Percentiles rank a stretch among this genome's conserved stretches.
Conservation (phyloP, 305 asterid species). For the Fraxinus paxiana region DNA sequence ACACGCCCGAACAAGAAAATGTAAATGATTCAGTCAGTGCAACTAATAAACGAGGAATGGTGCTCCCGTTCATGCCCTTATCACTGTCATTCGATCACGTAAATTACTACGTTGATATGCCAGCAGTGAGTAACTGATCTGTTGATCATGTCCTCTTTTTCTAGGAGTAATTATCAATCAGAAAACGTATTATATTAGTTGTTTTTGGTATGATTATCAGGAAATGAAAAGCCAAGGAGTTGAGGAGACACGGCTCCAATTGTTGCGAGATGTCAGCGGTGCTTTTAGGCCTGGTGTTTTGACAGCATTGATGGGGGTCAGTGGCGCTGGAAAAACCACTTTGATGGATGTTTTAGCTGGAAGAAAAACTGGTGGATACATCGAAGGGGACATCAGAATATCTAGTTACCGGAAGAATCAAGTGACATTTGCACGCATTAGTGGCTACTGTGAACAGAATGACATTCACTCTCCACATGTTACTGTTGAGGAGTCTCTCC, state of each 20-base stretch:
- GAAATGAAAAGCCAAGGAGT: conserved; percentile 46
- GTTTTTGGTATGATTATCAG: conserved; percentile 19
- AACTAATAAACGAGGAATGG: conserved; percentile 42
- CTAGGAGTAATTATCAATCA: background rate
- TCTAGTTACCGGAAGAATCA: conserved; percentile 43
- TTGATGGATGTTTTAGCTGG: conserved; percentile 56
- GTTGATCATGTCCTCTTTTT: background rate
- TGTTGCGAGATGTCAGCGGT: conserved; percentile 43
- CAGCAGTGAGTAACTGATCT: conserved; percentile 35
- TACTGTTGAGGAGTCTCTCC: conserved; percentile 43
- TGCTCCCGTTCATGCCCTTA: conserved; percentile 48
- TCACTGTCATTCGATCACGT: conserved; percentile 44
- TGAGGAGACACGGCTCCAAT: conserved; percentile 34
- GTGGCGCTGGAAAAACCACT: conserved; percentile 56
- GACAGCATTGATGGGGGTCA: conserved; percentile 48
- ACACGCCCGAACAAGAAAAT: conserved; percentile 20
- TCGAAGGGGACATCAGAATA: conserved; percentile 42
- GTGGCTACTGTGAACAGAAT: conserved; percentile 51
- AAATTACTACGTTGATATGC: conserved; percentile 56
- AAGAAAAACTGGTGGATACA: conserved; percentile 45
- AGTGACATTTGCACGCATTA: conserved; percentile 41
- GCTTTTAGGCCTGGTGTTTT: conserved; percentile 45
- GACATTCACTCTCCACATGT: conserved; percentile 50
- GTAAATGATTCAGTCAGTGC: conserved; percentile 6
- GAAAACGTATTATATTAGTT: background rate